Conservation (phyloP, 805 yeast species). For the Cyberlindnera xylosilytica region DNA sequence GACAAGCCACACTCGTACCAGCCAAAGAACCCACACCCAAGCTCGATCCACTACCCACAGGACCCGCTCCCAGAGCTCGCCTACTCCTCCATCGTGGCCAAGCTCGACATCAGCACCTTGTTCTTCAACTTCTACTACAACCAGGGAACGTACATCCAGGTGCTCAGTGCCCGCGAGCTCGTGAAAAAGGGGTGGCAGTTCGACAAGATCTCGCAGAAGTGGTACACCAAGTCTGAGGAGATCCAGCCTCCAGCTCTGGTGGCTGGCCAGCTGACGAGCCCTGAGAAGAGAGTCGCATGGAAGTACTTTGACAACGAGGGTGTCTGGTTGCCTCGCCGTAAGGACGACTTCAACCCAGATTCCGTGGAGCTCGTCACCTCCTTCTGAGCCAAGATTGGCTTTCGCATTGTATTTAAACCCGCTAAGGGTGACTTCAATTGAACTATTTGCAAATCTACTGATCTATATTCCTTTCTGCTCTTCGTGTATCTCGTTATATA, state of each 20-base stretch:
- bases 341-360: conserved; percentile 48
- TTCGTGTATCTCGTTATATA: neutral
- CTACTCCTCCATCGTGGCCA: conserved; percentile 57
- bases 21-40: conserved; percentile 83
- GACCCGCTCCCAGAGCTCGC: conserved; percentile 58
- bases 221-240: conserved; percentile 71
- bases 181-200: conserved; percentile 78
- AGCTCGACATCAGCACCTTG: conserved; percentile 81
- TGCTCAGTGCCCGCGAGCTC: conserved; percentile 78
- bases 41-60: conserved; percentile 86
- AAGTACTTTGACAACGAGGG: conserved; percentile 84
- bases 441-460: too few relatives aligned
- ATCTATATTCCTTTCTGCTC: too few relatives aligned
- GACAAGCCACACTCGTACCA: conserved; percentile 71
- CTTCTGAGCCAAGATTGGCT: conserved; percentile 5
- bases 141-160: conserved; percentile 69
- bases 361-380: conserved; percentile 19
- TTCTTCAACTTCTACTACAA: conserved; percentile 88
- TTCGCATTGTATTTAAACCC: neutral
- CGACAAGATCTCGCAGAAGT: conserved; percentile 68
- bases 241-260: conserved; percentile 21
- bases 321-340: conserved; percentile 60
- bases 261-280: conserved; percentile 31
- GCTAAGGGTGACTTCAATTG: too few relatives aligned
- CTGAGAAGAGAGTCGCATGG: conserved; percentile 50